Evolutionary conservation across 306 rosid genomes (phyloP).

Genomic region (Pyrus bretschneideri): DNA sequence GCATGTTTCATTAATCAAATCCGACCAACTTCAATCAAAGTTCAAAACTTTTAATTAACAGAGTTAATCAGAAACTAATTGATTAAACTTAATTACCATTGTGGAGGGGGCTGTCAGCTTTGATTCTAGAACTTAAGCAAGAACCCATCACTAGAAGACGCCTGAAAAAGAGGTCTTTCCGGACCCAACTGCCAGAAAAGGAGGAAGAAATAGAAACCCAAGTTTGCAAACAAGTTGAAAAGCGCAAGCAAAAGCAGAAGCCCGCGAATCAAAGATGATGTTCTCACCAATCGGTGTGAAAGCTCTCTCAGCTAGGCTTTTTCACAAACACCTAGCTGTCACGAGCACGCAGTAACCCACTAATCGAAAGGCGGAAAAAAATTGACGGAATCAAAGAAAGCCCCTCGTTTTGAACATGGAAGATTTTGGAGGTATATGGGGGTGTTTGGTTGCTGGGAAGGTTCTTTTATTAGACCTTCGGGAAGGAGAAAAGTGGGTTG

Average conservation of each 20-base stretch:
- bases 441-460: conserved; percentile 26
- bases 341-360: conserved; percentile 15
- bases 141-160: conserved; percentile 64
- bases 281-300: conserved; percentile 38
- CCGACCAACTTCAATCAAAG: neutral
- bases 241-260: conserved; percentile 6
- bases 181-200: neutral
- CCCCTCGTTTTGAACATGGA: neutral
- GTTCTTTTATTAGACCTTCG: conserved; percentile 23
- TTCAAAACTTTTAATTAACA: neutral
- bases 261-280: conserved; percentile 24
- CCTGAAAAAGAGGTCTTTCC: conserved; percentile 8
- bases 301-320: conserved; percentile 14
- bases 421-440: conserved; percentile 2
- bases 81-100: conserved; percentile 41
- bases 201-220: conserved; percentile 1
- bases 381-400: neutral
- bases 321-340: conserved; percentile 50
- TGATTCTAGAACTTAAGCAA: conserved; percentile 69
- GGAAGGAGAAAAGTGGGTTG: conserved; percentile 40
- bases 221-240: conserved; percentile 21
- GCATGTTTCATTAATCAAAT: conserved; percentile 9
- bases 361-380: neutral
- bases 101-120: conserved; percentile 85
- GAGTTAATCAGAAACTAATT: neutral